These are phyloP conservation scores for Neofusicoccum ribis DNA, from an alignment of 2,329 filamentous ascomycete species.

Conservation along the genomic window DNA sequence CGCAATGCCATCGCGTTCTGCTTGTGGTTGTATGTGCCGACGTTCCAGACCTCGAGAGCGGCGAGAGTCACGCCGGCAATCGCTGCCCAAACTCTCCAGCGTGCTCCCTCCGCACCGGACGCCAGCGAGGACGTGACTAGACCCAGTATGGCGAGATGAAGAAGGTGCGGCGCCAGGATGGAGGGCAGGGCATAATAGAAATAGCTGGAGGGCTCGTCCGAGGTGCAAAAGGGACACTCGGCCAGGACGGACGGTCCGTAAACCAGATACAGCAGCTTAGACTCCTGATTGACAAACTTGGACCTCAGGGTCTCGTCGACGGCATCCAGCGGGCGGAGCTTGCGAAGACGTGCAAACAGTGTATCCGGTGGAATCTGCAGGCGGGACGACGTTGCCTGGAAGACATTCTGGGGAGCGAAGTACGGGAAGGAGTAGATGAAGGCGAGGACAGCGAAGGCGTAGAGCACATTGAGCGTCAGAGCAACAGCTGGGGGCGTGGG, in stretches of 20 bases:
- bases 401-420: slow-evolving; percentile 79
- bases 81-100: slow-evolving; percentile 72
- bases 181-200: slow-evolving; percentile 78
- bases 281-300: slow-evolving; percentile 64
- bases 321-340: slow-evolving; percentile 54
- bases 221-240: slow-evolving; percentile 76
- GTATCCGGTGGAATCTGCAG: slow-evolving; percentile 84
- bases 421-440: slow-evolving; percentile 65
- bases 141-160: slow-evolving; percentile 72
- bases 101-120: slow-evolving; percentile 61
- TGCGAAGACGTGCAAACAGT: slow-evolving; percentile 73
- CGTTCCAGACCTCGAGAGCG: slow-evolving; percentile 64
- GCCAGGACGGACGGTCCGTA: slow-evolving; percentile 75
- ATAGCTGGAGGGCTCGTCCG: slow-evolving; percentile 79
- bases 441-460: slow-evolving; percentile 53
- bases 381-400: slow-evolving; percentile 73
- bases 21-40: slow-evolving; percentile 65
- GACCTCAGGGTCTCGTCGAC: slow-evolving; percentile 65
- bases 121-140: slow-evolving; percentile 70
- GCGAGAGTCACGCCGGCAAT: slow-evolving; percentile 61
- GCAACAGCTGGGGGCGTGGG: slow-evolving; percentile 56
- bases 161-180: slow-evolving; percentile 73
- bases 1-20: slow-evolving; percentile 63
- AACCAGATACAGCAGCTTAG: slow-evolving; percentile 77
- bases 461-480: slow-evolving; percentile 63